A percentile compares a stretch with the other conserved stretches of the same genome.
Evolutionary conservation across 2,329 filamentous ascomycete genomes (phyloP).

Genomic region (Cytospora paraplurivora): DNA sequence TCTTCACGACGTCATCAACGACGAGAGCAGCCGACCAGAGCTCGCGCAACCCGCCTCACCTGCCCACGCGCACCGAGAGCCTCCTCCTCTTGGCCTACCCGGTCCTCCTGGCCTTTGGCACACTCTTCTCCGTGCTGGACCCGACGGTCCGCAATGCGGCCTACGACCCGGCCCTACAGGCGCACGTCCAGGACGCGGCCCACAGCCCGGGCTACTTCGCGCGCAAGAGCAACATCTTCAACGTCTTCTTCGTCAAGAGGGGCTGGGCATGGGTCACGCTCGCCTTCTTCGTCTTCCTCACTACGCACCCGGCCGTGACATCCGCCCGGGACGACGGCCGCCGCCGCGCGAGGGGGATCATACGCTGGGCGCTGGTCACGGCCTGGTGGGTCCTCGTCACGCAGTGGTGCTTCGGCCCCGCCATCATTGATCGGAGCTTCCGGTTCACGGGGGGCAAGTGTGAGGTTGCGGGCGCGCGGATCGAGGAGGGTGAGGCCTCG

Average conservation of each 20-base stretch:
- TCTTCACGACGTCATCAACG: conserved; percentile 1
- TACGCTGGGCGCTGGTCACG: conserved; percentile 73
- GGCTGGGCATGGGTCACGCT: conserved; percentile 90
- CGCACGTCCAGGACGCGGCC: conserved; percentile 55
- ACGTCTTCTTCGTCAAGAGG: conserved; percentile 89
- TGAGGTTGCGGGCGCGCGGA: conserved; percentile 56
- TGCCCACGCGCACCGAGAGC: conserved; percentile 70
- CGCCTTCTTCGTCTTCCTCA: conserved; percentile 70
- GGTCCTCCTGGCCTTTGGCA: conserved; percentile 74
- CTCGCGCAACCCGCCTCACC: conserved; percentile 56
- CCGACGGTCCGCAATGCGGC: conserved; percentile 66
- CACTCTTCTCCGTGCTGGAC: conserved; percentile 76
- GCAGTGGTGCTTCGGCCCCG: conserved; percentile 94
- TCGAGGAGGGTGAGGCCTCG: conserved; percentile 47
- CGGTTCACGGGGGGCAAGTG: conserved; percentile 86
- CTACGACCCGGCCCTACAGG: conserved; percentile 64
- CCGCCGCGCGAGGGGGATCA: conserved; percentile 55
- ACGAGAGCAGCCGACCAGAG: background rate
- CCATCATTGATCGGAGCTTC: conserved; percentile 88
- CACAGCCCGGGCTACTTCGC: conserved; percentile 84
- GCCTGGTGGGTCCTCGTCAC: conserved; percentile 82
- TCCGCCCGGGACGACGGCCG: conserved; percentile 38
- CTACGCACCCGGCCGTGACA: conserved; percentile 63
- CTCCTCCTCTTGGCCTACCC: conserved; percentile 73
- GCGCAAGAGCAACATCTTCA: conserved; percentile 90